phyloP scores from a whole-genome alignment of 495 filamentous ascomycete genomes.

The Achaetomiella virescens region DNA sequence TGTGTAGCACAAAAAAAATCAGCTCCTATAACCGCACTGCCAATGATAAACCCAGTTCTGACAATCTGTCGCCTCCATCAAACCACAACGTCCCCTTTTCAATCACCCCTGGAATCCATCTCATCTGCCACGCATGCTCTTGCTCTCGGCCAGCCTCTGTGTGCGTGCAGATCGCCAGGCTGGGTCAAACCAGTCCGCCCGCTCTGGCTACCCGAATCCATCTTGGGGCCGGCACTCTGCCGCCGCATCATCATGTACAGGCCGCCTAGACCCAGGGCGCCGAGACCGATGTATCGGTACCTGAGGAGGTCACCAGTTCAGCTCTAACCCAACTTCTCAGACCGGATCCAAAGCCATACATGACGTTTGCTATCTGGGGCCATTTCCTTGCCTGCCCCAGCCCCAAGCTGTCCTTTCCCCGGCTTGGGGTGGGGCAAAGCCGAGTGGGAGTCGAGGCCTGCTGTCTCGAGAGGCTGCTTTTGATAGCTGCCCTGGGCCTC shows the following conservation, averaged over 20 bases:
- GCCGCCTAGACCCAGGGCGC: conserved; percentile 13
- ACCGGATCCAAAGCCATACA: conserved; percentile 2
- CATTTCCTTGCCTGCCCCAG: conserved; percentile 10
- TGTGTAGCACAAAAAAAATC: too few species aligned
- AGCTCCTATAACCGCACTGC: too few species aligned
- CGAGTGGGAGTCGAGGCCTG: conserved; percentile 12
- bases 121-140: background rate
- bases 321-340: background rate
- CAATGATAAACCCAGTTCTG: too few species aligned
- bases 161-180: background rate
- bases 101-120: too few species aligned
- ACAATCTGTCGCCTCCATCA: too few species aligned
- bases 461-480: conserved; percentile 1
- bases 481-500: conserved; percentile 13
- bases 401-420: background rate
- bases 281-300: conserved; percentile 12
- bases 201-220: too few species aligned
- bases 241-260: conserved; percentile 16
- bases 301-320: background rate
- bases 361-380: conserved; percentile 3
- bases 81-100: too few species aligned
- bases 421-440: conserved; percentile 8
- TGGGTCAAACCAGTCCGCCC: background rate
- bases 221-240: background rate
- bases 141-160: background rate